A percentile compares a stretch with the other conserved stretches of the same genome.
Conservation (phyloP, 2,329 filamentous ascomycete genomes). For the Pseudocercospora musae region DNA sequence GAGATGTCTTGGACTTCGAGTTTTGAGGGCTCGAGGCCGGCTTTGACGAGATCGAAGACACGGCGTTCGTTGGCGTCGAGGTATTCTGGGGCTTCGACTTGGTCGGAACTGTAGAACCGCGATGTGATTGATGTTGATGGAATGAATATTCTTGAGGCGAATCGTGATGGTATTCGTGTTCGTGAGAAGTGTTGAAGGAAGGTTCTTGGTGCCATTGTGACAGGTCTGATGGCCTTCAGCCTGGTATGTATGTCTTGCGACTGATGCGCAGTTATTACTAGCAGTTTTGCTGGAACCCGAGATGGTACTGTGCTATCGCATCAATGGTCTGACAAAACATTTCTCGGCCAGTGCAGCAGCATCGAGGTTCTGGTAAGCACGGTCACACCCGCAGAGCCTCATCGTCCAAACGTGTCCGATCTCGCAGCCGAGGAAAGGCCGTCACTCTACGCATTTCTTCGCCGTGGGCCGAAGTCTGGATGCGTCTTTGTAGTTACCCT, state of each 20-base stretch:
- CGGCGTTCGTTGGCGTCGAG: conserved; percentile 46
- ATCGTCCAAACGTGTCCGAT: neutral
- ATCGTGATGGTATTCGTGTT: neutral
- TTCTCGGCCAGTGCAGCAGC: neutral
- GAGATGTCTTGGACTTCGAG: conserved; percentile 70
- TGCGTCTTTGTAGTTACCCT: neutral
- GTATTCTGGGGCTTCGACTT: conserved; percentile 45
- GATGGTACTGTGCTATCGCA: neutral
- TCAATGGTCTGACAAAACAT: neutral
- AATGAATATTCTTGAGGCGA: neutral
- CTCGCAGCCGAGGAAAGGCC: neutral
- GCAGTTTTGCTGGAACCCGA: neutral
- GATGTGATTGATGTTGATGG: neutral
- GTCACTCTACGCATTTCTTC: neutral
- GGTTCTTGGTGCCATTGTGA: conserved; percentile 10
- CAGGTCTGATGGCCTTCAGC: neutral
- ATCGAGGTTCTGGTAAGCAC: neutral
- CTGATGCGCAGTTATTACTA: neutral
- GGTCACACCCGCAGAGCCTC: conserved; percentile 19
- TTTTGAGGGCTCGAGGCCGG: conserved; percentile 41
- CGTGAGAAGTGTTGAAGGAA: conserved; percentile 2
- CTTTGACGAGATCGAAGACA: conserved; percentile 47
- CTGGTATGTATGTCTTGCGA: too few relatives aligned
- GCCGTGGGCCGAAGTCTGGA: neutral
- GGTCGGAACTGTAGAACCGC: neutral